These are phyloP conservation scores for Lactarius deliciosus DNA, from an alignment of 768 basidiomycete genomes.

Conservation along the genomic window DNA sequence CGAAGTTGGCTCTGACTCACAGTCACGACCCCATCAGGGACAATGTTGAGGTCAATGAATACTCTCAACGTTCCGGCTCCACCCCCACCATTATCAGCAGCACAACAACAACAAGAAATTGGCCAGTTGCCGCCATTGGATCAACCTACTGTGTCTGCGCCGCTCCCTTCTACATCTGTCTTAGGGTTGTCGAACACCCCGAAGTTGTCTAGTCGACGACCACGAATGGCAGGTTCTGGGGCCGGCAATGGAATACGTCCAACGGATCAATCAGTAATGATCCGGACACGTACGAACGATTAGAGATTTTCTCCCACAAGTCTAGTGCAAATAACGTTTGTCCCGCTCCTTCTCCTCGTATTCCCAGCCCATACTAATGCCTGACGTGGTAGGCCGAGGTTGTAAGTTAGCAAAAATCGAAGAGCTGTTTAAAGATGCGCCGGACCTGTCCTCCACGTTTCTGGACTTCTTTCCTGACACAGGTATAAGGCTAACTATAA, in stretches of 20 bases:
- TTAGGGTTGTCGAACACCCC: background rate
- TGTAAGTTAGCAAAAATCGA: conserved; percentile 56
- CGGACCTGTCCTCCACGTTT: conserved; percentile 72
- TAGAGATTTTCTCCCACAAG: conserved; percentile 72
- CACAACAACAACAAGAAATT: no score
- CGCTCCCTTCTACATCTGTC: no score
- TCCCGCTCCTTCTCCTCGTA: conserved; percentile 30
- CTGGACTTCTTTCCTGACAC: conserved; percentile 65
- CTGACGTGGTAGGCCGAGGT: conserved; percentile 50
- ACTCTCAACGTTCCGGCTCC: no score
- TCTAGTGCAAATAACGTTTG: conserved; percentile 50
- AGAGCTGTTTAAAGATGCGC: conserved; percentile 71
- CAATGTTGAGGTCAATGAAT: no score
- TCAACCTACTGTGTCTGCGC: no score
- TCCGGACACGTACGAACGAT: conserved; percentile 60
- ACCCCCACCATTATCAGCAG: no score
- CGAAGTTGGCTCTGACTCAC: no score
- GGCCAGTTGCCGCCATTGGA: no score
- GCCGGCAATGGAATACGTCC: conserved; percentile 91
- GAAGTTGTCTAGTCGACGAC: conserved; percentile 16
- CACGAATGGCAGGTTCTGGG: conserved; percentile 43
- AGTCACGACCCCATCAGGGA: no score
- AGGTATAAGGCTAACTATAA: background rate
- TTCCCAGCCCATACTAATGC: background rate
- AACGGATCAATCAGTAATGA: conserved; percentile 88